Percentiles rank a stretch among this genome's conserved stretches.
phyloP scores from a whole-genome alignment of 2,329 filamentous ascomycete genomes.

The Colletotrichum cereale region DNA sequence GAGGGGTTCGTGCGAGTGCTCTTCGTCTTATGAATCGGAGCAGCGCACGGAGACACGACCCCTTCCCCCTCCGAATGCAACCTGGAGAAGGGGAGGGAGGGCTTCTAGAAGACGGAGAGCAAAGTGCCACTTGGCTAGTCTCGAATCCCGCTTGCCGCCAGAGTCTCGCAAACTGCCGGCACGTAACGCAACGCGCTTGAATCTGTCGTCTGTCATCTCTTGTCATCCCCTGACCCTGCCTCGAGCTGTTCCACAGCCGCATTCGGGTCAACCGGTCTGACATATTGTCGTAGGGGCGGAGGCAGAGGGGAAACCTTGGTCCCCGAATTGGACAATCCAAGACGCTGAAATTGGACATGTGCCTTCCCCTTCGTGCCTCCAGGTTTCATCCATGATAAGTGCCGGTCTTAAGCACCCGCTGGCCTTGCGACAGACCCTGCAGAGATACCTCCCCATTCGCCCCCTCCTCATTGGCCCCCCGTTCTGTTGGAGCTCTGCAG shows the following conservation, averaged over 20 bases:
- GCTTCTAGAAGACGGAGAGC: conserved; percentile 20
- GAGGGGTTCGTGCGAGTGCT: conserved; percentile 17
- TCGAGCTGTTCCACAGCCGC: conserved; percentile 7
- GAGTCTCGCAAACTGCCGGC: conserved; percentile 7
- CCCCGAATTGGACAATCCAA: not conserved
- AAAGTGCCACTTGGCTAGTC: conserved; percentile 1
- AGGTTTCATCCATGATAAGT: conserved; percentile 31
- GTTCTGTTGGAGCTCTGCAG: not conserved
- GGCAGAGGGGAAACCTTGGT: not conserved
- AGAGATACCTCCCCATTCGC: not conserved
- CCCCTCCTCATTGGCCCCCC: not conserved
- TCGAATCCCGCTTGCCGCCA: not conserved
- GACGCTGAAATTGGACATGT: not conserved
- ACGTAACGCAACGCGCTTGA: conserved; percentile 24
- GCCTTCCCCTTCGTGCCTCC: conserved; percentile 15
- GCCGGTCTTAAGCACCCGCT: conserved; percentile 22
- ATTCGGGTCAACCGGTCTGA: not conserved
- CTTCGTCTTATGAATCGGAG: conserved; percentile 25
- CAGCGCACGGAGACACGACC: conserved; percentile 1
- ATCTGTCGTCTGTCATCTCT: conserved; percentile 3
- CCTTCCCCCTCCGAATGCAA: not conserved
- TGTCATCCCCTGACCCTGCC: conserved; percentile 9
- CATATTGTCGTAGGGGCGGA: not conserved
- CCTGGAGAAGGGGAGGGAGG: not conserved
- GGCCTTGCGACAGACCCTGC: conserved; percentile 8